Percentiles rank a stretch among this genome's conserved stretches.
Evolutionary conservation across 1,284 basidiomycete genomes (phyloP).

Genomic region (Gymnopus androsaceus): DNA sequence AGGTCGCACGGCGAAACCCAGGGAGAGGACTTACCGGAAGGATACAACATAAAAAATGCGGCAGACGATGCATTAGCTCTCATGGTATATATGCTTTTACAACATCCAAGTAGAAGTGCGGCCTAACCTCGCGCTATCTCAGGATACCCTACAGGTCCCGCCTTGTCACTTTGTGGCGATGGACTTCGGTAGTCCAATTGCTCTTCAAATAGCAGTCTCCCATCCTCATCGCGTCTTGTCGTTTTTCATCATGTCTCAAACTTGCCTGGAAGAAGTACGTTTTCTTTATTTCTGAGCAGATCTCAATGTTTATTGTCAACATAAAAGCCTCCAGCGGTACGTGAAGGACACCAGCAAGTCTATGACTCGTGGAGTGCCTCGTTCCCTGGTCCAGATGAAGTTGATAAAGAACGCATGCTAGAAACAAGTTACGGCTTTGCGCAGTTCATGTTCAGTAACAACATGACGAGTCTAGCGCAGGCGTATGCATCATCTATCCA

Average conservation of each 20-base stretch:
- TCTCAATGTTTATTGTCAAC: no score
- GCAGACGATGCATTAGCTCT: conserved; percentile 16
- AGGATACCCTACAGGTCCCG: neutral
- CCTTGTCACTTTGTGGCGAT: conserved; percentile 1
- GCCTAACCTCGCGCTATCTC: neutral
- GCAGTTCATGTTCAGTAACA: no score
- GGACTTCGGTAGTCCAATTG: neutral
- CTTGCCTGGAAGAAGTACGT: neutral
- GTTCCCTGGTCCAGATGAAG: no score
- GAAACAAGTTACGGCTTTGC: no score
- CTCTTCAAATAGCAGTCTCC: neutral
- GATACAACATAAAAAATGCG: conserved; percentile 10
- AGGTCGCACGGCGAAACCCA: conserved; percentile 13
- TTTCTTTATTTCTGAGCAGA: no score
- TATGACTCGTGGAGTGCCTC: no score
- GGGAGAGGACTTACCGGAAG: conserved; percentile 2
- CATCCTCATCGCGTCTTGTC: neutral
- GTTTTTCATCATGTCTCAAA: neutral
- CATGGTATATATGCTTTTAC: conserved; percentile 8
- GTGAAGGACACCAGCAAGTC: no score
- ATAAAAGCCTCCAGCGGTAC: no score
- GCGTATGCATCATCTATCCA: no score
- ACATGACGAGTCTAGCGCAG: no score
- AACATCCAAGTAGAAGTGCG: neutral
- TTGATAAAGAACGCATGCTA: no score